Evolutionary conservation across 148 eudicot species (phyloP).

Genomic region (Diospyros kaki): DNA sequence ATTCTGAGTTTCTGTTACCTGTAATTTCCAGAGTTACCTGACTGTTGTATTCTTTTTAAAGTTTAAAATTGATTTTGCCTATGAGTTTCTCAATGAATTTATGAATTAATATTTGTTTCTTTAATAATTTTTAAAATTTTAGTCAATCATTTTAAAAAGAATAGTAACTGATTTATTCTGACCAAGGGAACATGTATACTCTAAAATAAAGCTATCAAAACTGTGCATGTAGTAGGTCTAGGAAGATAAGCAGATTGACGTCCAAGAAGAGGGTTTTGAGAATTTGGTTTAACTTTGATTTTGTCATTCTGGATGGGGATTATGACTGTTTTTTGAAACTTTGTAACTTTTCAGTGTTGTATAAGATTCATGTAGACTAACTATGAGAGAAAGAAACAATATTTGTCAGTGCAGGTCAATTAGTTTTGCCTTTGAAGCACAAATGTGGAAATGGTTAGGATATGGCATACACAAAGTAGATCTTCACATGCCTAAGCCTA

Average conservation of each 20-base stretch:
- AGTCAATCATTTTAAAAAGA: too few species aligned
- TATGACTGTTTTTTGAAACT: not conserved
- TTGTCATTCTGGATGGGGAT: not conserved
- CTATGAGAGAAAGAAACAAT: not conserved
- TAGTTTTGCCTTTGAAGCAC: not conserved
- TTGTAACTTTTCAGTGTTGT: not conserved
- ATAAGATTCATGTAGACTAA: not conserved
- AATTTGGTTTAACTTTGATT: not conserved
- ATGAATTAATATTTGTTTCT: too few species aligned
- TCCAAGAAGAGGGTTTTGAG: not conserved
- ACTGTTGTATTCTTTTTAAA: not conserved
- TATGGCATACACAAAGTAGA: not conserved
- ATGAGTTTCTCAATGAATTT: not conserved
- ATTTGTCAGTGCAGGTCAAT: not conserved
- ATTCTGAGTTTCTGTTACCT: not conserved
- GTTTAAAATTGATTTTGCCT: not conserved
- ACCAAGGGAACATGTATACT: slow-evolving; percentile 1
- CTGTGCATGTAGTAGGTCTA: not conserved
- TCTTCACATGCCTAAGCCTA: not conserved
- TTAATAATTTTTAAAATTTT: too few species aligned
- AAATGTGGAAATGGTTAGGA: not conserved
- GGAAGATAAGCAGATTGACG: not conserved
- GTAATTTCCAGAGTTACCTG: too few species aligned
- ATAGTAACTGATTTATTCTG: too few species aligned
- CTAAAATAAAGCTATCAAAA: not conserved